Evolutionary conservation across 768 basidiomycete species (phyloP).

Genomic region (Tylopilus sp.): DNA sequence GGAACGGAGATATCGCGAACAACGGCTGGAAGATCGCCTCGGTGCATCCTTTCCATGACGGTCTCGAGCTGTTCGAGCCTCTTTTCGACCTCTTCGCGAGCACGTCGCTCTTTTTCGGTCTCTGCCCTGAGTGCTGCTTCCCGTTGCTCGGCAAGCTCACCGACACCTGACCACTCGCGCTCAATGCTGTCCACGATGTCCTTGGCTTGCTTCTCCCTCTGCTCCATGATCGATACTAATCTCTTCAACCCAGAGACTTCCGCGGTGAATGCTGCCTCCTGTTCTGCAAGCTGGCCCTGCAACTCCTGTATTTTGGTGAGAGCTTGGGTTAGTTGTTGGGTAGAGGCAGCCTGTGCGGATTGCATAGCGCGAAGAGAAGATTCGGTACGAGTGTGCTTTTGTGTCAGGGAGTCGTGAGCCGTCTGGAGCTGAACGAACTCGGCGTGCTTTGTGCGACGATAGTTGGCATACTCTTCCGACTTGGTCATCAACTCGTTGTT

Average conservation of each 20-base stretch:
- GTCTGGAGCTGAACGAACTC: constrained; percentile 76
- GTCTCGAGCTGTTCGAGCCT: constrained; percentile 67
- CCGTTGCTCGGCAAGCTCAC: constrained; percentile 62
- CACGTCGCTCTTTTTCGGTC: constrained; percentile 64
- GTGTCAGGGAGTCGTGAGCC: constrained; percentile 67
- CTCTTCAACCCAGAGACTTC: constrained; percentile 74
- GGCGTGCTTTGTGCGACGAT: constrained; percentile 76
- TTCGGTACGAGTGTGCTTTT: constrained; percentile 63
- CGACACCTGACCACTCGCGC: constrained; percentile 73
- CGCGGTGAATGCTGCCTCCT: constrained; percentile 76
- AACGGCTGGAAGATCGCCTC: constrained; percentile 66
- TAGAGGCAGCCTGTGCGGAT: constrained; percentile 64
- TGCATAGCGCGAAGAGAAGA: constrained; percentile 71
- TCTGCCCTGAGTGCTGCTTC: constrained; percentile 68
- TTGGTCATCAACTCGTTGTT: constrained; percentile 66
- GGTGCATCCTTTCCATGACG: constrained; percentile 67
- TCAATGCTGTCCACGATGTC: constrained; percentile 80
- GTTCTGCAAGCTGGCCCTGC: constrained; percentile 75
- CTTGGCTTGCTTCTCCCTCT: constrained; percentile 82
- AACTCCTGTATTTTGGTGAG: constrained; percentile 72
- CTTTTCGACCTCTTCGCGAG: constrained; percentile 69
- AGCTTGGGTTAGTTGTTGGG: constrained; percentile 74
- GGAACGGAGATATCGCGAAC: constrained; percentile 37
- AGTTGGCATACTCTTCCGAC: constrained; percentile 80
- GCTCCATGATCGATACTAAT: constrained; percentile 82